Conservation (phyloP, 768 basidiomycete species). For the Termitomyces sp. region DNA sequence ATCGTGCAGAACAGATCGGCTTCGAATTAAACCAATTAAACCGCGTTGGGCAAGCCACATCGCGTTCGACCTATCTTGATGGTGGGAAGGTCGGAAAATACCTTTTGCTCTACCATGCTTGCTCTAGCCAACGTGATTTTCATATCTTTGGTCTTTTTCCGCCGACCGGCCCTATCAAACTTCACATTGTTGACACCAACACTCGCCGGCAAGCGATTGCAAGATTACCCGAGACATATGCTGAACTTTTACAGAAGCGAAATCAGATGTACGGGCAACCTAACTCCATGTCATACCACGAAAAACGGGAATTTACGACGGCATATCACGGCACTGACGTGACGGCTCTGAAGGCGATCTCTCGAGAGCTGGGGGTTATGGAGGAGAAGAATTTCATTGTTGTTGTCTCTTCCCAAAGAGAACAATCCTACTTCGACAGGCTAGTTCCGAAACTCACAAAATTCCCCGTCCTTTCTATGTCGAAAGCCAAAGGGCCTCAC, state of each 20-base stretch:
- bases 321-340: constrained; percentile 76
- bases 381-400: constrained; percentile 72
- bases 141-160: constrained; percentile 89
- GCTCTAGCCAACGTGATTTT: constrained; percentile 63
- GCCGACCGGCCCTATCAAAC: constrained; percentile 60
- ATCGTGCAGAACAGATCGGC: constrained; percentile 74
- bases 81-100: constrained; percentile 68
- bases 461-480: constrained; percentile 87
- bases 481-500: constrained; percentile 70
- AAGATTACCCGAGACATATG: constrained; percentile 71
- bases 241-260: constrained; percentile 52
- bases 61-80: constrained; percentile 68
- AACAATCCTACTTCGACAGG: constrained; percentile 77
- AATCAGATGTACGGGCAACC: constrained; percentile 33
- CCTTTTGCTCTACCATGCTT: constrained; percentile 86
- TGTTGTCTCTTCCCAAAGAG: constrained; percentile 82
- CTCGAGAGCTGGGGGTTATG: constrained; percentile 75
- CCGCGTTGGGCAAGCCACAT: constrained; percentile 48
- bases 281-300: constrained; percentile 59
- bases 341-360: constrained; percentile 81
- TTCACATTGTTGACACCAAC: constrained; percentile 90
- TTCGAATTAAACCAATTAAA: constrained; percentile 83
- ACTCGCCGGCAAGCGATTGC: constrained; percentile 79
- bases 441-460: constrained; percentile 64
- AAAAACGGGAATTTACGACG: constrained; percentile 53